These are phyloP conservation scores for Fusarium xyrophilum DNA, from an alignment of 2,329 filamentous ascomycete species.

Conservation along the genomic window DNA sequence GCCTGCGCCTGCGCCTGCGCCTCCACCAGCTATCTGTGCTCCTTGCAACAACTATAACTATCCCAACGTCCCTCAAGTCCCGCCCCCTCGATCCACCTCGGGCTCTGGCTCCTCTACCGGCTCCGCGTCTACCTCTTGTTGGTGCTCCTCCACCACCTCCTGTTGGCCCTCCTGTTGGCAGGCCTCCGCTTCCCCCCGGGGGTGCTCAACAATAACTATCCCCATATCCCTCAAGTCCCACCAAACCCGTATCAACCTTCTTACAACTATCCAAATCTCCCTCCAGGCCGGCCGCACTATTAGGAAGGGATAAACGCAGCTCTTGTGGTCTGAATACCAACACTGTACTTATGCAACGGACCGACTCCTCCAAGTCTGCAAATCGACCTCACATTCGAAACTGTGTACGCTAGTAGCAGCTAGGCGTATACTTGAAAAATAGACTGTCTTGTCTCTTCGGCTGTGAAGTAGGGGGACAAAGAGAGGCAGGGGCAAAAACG, in stretches of 20 bases:
- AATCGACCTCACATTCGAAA: background rate
- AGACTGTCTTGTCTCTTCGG: background rate
- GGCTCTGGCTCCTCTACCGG: background rate
- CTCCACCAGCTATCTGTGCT: background rate
- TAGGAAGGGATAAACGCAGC: background rate
- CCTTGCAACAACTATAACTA: background rate
- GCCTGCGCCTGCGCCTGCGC: too few relatives aligned
- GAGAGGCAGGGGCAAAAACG: too few relatives aligned
- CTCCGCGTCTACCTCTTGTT: background rate
- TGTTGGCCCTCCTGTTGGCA: background rate
- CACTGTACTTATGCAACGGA: background rate
- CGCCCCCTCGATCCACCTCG: background rate
- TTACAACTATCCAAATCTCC: background rate
- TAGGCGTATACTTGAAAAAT: too few relatives aligned
- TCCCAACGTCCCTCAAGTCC: background rate
- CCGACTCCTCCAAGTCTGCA: background rate
- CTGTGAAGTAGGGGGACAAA: background rate
- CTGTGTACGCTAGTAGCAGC: accelerated
- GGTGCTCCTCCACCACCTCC: background rate
- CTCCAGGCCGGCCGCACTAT: background rate
- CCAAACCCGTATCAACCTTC: background rate
- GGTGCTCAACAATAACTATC: background rate
- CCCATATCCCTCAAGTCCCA: background rate
- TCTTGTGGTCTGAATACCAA: too few relatives aligned
- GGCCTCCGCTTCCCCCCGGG: background rate